phyloP scores from a whole-genome alignment of 805 yeast genomes.

The Metschnikowia chrysomelidarum region DNA sequence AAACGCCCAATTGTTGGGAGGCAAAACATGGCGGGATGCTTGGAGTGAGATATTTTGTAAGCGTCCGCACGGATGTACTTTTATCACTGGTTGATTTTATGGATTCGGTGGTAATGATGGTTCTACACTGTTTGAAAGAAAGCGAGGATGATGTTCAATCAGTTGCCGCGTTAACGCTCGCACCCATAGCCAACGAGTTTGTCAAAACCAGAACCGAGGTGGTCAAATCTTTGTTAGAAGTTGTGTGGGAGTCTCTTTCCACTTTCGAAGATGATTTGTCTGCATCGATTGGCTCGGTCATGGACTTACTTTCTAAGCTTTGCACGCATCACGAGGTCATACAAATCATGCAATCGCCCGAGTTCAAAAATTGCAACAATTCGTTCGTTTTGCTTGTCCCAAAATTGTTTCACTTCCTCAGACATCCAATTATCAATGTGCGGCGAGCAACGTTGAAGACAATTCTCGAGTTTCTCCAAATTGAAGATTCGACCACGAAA shows the following conservation, averaged over 20 bases:
- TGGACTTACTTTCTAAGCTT: conserved; percentile 87
- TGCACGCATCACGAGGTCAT: conserved; percentile 81
- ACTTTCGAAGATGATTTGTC: conserved; percentile 88
- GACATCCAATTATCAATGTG: conserved; percentile 92
- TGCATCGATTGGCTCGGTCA: conserved; percentile 92
- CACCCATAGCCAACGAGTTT: conserved; percentile 88
- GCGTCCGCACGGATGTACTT: conserved; percentile 80
- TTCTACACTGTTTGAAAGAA: conserved; percentile 74
- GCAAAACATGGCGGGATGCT: conserved; percentile 98
- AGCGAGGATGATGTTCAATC: conserved; percentile 96
- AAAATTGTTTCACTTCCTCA: conserved; percentile 81
- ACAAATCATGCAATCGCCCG: conserved; percentile 63
- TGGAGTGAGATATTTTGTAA: conserved; percentile 87
- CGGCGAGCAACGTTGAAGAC: conserved; percentile 85
- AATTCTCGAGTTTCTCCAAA: conserved; percentile 67
- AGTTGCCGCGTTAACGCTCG: conserved; percentile 88
- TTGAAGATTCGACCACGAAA: conserved; percentile 48
- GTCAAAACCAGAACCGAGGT: conserved; percentile 59
- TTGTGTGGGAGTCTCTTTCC: conserved; percentile 88
- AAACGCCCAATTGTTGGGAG: conserved; percentile 74
- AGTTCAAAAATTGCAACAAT: conserved; percentile 47
- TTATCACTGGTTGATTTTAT: conserved; percentile 55
- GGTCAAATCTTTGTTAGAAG: conserved; percentile 51
- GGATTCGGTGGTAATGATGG: conserved; percentile 76
- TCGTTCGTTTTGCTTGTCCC: conserved; percentile 83